Conservation (phyloP, 257 asterid species). For the Solanum pinnatisectum region DNA sequence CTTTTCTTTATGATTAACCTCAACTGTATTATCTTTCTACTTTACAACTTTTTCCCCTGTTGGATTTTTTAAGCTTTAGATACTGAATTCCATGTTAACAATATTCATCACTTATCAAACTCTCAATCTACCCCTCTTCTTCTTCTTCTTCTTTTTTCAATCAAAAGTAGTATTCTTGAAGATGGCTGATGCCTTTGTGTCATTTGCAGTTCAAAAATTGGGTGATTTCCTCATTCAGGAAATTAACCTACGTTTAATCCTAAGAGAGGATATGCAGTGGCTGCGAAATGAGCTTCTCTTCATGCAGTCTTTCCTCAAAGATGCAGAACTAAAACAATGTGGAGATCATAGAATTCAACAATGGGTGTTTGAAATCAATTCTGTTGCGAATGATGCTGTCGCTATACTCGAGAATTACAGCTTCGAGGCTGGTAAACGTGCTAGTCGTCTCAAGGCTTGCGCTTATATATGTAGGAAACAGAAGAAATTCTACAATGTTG, state of each 20-base stretch:
- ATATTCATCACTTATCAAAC: not conserved
- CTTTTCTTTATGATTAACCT: too few relatives aligned
- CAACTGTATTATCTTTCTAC: too few relatives aligned
- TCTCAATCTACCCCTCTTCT: not conserved
- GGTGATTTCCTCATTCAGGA: too few relatives aligned
- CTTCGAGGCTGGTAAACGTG: not conserved
- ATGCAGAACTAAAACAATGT: not conserved
- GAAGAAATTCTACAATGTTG: not conserved
- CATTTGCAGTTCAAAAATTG: too few relatives aligned
- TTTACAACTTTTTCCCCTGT: too few relatives aligned
- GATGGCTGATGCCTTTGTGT: too few relatives aligned
- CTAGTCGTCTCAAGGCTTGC: not conserved
- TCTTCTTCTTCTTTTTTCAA: too few relatives aligned
- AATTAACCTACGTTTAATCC: too few relatives aligned
- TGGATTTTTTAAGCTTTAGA: not conserved
- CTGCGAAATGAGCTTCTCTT: too few relatives aligned
- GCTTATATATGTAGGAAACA: not conserved
- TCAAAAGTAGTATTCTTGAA: too few relatives aligned
- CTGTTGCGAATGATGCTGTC: not conserved
- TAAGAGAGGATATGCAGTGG: too few relatives aligned
- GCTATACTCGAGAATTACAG: not conserved
- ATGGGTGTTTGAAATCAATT: not conserved
- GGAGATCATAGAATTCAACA: not conserved
- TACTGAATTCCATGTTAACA: not conserved
- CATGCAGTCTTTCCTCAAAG: too few relatives aligned